phyloP scores from a whole-genome alignment of 2,329 filamentous ascomycete species.

The Pseudogymnoascus sp. region DNA sequence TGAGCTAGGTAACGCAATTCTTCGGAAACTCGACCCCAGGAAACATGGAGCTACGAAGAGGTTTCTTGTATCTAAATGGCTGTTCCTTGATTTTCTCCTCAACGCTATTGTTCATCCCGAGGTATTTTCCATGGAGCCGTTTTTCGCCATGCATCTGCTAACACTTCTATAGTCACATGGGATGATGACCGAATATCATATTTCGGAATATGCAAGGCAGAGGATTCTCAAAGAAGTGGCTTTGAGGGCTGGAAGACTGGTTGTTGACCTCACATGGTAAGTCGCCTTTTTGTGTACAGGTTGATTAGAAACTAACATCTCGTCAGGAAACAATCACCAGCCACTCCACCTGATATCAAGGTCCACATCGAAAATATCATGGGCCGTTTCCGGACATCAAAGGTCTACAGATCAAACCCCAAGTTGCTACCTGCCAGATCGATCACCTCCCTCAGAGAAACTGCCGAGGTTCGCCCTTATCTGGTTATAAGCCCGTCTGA shows the following conservation, averaged over 20 bases:
- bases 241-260: constrained; percentile 69
- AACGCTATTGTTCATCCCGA: constrained; percentile 85
- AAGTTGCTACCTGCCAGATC: constrained; percentile 64
- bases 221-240: constrained; percentile 75
- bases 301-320: constrained; percentile 10
- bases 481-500: constrained; percentile 75
- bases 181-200: constrained; percentile 82
- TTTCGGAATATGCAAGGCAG: constrained; percentile 82
- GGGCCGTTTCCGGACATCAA: constrained; percentile 46
- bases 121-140: constrained; percentile 36
- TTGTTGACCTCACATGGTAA: constrained; percentile 64
- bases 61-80: constrained; percentile 84
- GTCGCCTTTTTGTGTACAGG: constrained; percentile 31
- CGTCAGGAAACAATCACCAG: constrained; percentile 49
- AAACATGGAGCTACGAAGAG: constrained; percentile 67
- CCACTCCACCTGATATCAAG: constrained; percentile 56
- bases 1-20: constrained; percentile 75
- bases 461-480: constrained; percentile 71
- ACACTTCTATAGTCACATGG: constrained; percentile 40
- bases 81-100: constrained; percentile 81
- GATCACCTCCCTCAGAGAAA: constrained; percentile 66
- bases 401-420: constrained; percentile 38
- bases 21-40: constrained; percentile 67
- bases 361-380: constrained; percentile 66
- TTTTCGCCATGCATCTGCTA: constrained; percentile 13